Percentiles rank a stretch among this genome's conserved stretches.
phyloP scores from a whole-genome alignment of 2,329 filamentous ascomycete genomes.

The Aspergillus fructus region DNA sequence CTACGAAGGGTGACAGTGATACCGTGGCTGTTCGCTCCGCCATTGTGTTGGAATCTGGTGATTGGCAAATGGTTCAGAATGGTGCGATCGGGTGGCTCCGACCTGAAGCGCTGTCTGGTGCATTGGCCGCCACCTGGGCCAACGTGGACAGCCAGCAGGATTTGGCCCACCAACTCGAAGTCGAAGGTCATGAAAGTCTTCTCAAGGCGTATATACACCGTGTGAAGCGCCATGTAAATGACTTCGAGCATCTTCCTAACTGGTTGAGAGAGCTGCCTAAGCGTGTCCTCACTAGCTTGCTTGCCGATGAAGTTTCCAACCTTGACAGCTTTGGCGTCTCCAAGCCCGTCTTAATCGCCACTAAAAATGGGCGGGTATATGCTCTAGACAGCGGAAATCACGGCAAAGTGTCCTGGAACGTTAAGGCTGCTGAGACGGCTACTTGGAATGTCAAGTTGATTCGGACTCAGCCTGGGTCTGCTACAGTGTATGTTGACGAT shows the following conservation, averaged over 20 bases:
- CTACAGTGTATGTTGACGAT: slow-evolving; percentile 59
- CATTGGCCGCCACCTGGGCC: slow-evolving; percentile 76
- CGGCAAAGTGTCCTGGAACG: slow-evolving; percentile 74
- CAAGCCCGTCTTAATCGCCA: slow-evolving; percentile 79
- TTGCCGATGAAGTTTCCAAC: slow-evolving; percentile 55
- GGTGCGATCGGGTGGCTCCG: slow-evolving; percentile 78
- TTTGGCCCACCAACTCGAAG: slow-evolving; percentile 76
- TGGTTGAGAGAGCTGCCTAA: slow-evolving; percentile 70
- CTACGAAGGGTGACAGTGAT: slow-evolving; percentile 66
- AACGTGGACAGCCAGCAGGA: slow-evolving; percentile 72
- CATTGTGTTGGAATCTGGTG: slow-evolving; percentile 61
- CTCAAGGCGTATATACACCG: slow-evolving; percentile 84
- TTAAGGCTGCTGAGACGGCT: slow-evolving; percentile 61
- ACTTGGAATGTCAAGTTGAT: slow-evolving; percentile 69
- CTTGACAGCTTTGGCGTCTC: slow-evolving; percentile 75
- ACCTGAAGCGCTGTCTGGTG: slow-evolving; percentile 76
- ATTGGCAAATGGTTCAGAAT: slow-evolving; percentile 83
- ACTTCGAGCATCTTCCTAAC: slow-evolving; percentile 69
- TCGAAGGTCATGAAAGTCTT: slow-evolving; percentile 80
- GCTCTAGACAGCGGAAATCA: slow-evolving; percentile 74
- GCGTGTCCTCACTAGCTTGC: slow-evolving; percentile 64
- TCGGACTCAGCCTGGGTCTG: slow-evolving; percentile 59
- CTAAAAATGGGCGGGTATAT: slow-evolving; percentile 74
- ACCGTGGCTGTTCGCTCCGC: slow-evolving; percentile 78
- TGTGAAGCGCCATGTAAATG: slow-evolving; percentile 74